A percentile compares a stretch with the other conserved stretches of the same genome.
phyloP scores from a whole-genome alignment of 2,329 filamentous ascomycete genomes.

The Sarocladiaceae sp. region DNA sequence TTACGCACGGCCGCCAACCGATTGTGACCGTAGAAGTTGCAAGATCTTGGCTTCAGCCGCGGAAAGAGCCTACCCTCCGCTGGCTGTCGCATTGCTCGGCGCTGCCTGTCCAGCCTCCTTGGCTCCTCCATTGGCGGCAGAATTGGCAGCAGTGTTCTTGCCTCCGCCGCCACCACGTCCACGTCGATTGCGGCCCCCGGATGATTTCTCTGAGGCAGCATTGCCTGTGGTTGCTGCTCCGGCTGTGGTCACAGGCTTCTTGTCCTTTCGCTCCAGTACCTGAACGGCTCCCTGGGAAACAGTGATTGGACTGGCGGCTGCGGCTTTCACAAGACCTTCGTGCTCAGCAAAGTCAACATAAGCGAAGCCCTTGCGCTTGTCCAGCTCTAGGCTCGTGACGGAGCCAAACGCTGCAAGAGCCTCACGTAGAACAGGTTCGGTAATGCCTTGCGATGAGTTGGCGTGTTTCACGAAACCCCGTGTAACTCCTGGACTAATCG shows the following conservation, averaged over 20 bases:
- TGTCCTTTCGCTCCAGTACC: constrained; percentile 74
- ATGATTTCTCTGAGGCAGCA: constrained; percentile 12
- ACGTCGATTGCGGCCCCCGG: constrained; percentile 18
- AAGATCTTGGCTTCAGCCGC: constrained; percentile 7
- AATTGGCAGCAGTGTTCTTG: constrained; percentile 14
- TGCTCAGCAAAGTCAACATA: constrained; percentile 83
- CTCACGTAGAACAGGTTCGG: constrained; percentile 69
- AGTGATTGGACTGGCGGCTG: constrained; percentile 72
- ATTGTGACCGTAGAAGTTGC: constrained; percentile 1
- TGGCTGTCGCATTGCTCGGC: background rate
- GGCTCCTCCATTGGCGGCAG: constrained; percentile 5
- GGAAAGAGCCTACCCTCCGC: constrained; percentile 6
- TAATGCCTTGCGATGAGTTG: constrained; percentile 87
- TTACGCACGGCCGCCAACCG: no score
- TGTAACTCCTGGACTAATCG: constrained; percentile 38
- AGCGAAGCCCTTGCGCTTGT: constrained; percentile 90
- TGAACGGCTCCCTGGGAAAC: constrained; percentile 83
- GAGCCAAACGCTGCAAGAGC: constrained; percentile 68
- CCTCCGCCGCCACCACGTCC: constrained; percentile 17
- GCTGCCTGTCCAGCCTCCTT: constrained; percentile 2
- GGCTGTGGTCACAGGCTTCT: constrained; percentile 27
- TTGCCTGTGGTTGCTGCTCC: constrained; percentile 8
- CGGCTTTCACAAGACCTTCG: constrained; percentile 67
- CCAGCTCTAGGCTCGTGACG: constrained; percentile 79
- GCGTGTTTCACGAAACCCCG: constrained; percentile 76